Evolutionary conservation across 2,329 filamentous ascomycete species (phyloP), one percentile per base, ranked within the genome.

Genomic region (Trichophyton rubrum): DNA sequence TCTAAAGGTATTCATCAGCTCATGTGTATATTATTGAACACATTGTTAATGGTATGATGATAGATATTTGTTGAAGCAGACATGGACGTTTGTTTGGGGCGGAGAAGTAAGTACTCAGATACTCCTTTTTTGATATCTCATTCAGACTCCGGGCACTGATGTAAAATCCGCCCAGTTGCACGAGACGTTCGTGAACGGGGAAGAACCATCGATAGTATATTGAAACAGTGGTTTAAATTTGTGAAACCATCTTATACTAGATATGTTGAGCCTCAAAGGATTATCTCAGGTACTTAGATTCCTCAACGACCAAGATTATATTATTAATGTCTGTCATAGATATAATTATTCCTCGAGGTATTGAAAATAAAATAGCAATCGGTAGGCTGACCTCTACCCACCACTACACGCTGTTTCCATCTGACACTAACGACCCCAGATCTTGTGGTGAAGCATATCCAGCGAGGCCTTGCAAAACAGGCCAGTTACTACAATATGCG

Each of bases 221-320:
- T 99, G 72, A 97, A 97, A 74, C 93, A 99, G 73, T 99, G 93
- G 93, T 96, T 97, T 72, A 78, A 78, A 9, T 99, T 88, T 71
- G 93, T 99, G 49, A 99, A 99, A 74, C 93, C 93, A 2, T 97
- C 97, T 69, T 97, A 95, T 68, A 88, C 92, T 72, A 89, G 87
- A 80, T 97, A 84, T 70, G 93, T 99, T 61, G 87, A 95, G 64
- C 93, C 93, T 38, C 93, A 99, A 72, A 82, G 90, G 60, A 87
- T 90, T 66, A 85, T 92, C 56, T 90, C 90, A 67, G 85, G 85
- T 87, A 75, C 68, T 77, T 71, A 11, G 17, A 30, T 40, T 41
- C 9, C n/a, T 35, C 9, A 20, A 35, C 41, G 8, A 27, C 30
- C 15, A n/a, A 20, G 15, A 27, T 43, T 3, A 47, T 43, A 24